A percentile compares a stretch with the other conserved stretches of the same genome.
Evolutionary conservation across 2,329 filamentous ascomycete species (phyloP).

Genomic region (Sporothrix variecibatus): DNA sequence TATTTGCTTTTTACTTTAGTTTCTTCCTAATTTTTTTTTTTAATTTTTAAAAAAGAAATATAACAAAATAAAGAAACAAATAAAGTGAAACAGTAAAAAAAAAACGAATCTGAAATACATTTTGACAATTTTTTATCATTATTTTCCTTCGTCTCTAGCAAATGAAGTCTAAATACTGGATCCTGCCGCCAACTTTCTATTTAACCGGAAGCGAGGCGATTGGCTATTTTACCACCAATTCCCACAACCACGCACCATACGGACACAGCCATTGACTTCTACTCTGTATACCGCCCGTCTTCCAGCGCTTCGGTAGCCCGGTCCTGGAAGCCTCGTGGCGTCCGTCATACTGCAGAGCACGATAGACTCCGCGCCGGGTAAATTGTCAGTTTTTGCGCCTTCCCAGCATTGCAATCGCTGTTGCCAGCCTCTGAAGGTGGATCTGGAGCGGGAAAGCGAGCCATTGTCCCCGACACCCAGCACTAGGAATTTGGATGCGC

Average conservation of each 20-base stretch:
- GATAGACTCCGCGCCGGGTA: constrained; percentile 14
- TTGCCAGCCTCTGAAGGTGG: background rate
- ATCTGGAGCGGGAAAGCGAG: background rate
- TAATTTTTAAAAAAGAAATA: background rate
- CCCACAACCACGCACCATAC: background rate
- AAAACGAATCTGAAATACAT: no score
- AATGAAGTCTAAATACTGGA: background rate
- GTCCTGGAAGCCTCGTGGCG: background rate
- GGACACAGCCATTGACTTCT: background rate
- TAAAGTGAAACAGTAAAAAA: background rate
- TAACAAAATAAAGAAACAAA: no score
- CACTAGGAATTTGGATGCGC: background rate
- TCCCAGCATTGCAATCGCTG: background rate
- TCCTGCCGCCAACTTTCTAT: background rate
- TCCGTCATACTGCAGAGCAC: background rate
- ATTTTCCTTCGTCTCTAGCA: background rate
- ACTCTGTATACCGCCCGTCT: background rate
- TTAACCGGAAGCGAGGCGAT: background rate
- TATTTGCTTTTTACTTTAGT: background rate
- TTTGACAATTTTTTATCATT: background rate
- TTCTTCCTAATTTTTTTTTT: background rate
- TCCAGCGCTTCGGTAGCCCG: background rate
- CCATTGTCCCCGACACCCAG: background rate
- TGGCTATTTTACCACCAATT: background rate
- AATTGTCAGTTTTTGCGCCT: background rate